Evolutionary conservation across 2,329 filamentous ascomycete species (phyloP), one percentile per base, ranked within the genome.

Genomic region (Ophiostoma tasmaniense): DNA sequence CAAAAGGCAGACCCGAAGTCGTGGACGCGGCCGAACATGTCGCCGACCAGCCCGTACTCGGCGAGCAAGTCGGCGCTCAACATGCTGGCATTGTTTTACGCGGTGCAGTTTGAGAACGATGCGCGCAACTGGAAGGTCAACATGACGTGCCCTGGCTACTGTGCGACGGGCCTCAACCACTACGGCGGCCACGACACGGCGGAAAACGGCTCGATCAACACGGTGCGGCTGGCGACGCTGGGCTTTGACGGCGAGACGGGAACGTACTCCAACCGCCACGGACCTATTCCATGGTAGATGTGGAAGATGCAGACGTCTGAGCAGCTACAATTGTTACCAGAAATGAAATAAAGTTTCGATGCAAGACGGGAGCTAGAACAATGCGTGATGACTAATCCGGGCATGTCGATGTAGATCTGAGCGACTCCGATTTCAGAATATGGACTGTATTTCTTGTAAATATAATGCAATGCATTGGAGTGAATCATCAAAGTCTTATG

Each of bases 101-200:
- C 73, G 25, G 70, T 72, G 1, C 71, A 75, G 0, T 73, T 75
- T 13, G 42, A 81, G 50, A 72, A 75, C 4, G 74, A 74, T 25
- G 64, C 71, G 3, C 75, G 75, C 64, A 69, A 70, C 10, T 78
- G 74, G 22, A 76, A 75, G 68, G 76, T 78, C 59, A 80, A 80
- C 66, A 69, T 73, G 3, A 76, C 75, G 8, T 81, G 78, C 55
- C 79, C 80, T 0, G 79, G 79, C 0, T 71, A 76, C n/a, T 76
- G 79, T 1, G 74, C 72, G 30, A 78, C 78, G 4, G 73, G 73
- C 2, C 35, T 79, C 65, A 75, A 59, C n/a, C 68, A 55, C 1
- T 75, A 68, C 37, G 55, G n/a, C 2, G 70, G 71, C 25, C 70
- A 67, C 10, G 67, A 69, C 0, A 70, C 71, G 3, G 50, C 75